These are phyloP conservation scores for Papiliotrema terrestris DNA, from an alignment of 1,284 basidiomycete genomes.

Conservation along the genomic window DNA sequence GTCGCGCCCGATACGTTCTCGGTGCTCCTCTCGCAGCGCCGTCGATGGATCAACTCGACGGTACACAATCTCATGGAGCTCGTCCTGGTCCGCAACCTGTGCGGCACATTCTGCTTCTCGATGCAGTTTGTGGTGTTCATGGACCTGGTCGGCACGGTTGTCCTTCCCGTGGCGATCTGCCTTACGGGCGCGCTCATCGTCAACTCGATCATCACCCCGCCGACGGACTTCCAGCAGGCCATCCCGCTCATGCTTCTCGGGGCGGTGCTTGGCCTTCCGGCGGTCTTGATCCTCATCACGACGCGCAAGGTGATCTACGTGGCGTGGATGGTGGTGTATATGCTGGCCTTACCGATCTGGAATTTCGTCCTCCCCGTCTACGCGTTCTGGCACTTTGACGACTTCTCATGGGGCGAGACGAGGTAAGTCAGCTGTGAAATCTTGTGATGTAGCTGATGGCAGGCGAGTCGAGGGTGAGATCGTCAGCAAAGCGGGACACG, in stretches of 20 bases:
- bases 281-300: slow-evolving; percentile 85
- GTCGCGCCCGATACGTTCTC: slow-evolving; percentile 94
- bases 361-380: slow-evolving; percentile 91
- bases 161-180: slow-evolving; percentile 88
- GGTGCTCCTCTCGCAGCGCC: slow-evolving; percentile 90
- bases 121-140: slow-evolving; percentile 99
- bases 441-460: slow-evolving; percentile 3
- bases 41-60: slow-evolving; percentile 99
- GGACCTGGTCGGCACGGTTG: slow-evolving; percentile 94
- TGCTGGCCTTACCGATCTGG: slow-evolving; percentile 89
- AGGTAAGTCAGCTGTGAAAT: slow-evolving; percentile 56
- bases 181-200: slow-evolving; percentile 87
- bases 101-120: slow-evolving; percentile 92
- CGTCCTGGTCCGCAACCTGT: slow-evolving; percentile 91
- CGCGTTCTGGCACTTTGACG: slow-evolving; percentile 99
- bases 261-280: slow-evolving; percentile 90
- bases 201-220: slow-evolving; percentile 75
- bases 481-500: slow-evolving; percentile 65
- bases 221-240: slow-evolving; percentile 80
- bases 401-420: slow-evolving; percentile 94
- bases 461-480: slow-evolving; percentile 91
- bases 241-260: slow-evolving; percentile 89
- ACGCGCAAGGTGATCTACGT: slow-evolving; percentile 93
- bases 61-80: slow-evolving; percentile 99
- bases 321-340: slow-evolving; percentile 96